Percentiles rank a stretch among this genome's conserved stretches.
Conservation (phyloP, 306 rosid genomes). For the Lagenaria siceraria region DNA sequence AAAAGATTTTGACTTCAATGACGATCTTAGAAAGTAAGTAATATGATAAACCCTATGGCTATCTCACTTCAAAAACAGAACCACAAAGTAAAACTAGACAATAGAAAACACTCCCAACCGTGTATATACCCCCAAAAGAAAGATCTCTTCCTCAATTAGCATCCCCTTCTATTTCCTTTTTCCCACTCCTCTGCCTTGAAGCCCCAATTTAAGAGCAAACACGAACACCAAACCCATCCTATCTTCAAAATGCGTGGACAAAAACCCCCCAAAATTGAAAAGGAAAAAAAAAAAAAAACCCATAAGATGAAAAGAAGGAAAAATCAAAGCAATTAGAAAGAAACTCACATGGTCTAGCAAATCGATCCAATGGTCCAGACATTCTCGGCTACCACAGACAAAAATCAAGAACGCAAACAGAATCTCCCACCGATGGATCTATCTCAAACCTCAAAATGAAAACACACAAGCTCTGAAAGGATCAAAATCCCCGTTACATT, state of each 20-base stretch:
- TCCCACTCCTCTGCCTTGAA: neutral
- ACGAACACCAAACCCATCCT: neutral
- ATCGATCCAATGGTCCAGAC: slow-evolving; percentile 19
- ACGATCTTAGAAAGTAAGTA: neutral
- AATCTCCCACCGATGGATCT: slow-evolving; percentile 31
- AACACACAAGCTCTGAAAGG: neutral
- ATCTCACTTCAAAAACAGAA: neutral
- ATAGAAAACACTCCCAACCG: neutral
- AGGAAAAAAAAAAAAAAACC: neutral
- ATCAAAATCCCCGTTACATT: slow-evolving; percentile 9
- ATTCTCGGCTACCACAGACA: neutral
- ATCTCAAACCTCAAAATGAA: slow-evolving; percentile 7
- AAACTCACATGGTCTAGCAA: slow-evolving; percentile 16
- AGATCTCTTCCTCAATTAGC: neutral
- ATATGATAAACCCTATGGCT: neutral
- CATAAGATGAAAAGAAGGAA: neutral
- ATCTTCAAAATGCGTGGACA: neutral
- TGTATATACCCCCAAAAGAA: neutral
- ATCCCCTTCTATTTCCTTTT: neutral
- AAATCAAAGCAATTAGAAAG: neutral
- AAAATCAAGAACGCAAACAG: slow-evolving; percentile 15
- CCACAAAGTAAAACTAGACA: neutral
- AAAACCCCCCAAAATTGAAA: neutral
- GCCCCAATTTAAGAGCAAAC: neutral
- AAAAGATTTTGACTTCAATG: neutral